Evolutionary conservation across 2,329 filamentous ascomycete species (phyloP).

Genomic region (Trichoderma sp.): DNA sequence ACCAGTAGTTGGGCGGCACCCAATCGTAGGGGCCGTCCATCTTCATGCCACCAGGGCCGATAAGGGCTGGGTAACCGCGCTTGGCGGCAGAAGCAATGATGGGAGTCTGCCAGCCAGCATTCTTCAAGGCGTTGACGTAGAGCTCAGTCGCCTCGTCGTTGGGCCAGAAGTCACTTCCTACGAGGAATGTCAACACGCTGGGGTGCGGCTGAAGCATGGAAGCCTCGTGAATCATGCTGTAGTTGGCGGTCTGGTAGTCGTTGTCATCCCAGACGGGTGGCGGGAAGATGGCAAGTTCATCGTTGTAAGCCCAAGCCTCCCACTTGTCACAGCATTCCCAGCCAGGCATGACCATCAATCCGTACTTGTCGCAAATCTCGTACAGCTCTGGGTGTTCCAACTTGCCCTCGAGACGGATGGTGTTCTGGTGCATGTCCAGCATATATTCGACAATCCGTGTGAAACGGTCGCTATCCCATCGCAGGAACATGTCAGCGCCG

Average conservation of each 20-base stretch:
- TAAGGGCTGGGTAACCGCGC: conserved; percentile 48
- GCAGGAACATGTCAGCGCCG: conserved; percentile 58
- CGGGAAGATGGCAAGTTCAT: conserved; percentile 43
- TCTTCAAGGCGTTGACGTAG: conserved; percentile 50
- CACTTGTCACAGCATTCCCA: conserved; percentile 70
- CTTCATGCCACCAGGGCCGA: conserved; percentile 60
- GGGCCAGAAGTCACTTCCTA: conserved; percentile 64
- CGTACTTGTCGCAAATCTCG: conserved; percentile 55
- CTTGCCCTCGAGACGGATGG: conserved; percentile 61
- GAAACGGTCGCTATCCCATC: conserved; percentile 51
- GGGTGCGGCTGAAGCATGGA: conserved; percentile 59
- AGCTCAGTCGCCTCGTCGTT: conserved; percentile 53
- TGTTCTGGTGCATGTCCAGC: conserved; percentile 61
- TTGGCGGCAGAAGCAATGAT: conserved; percentile 57
- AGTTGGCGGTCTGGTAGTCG: conserved; percentile 55
- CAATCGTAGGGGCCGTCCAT: conserved; percentile 67
- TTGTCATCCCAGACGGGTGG: conserved; percentile 44
- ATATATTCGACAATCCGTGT: conserved; percentile 49
- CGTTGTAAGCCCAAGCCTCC: conserved; percentile 62
- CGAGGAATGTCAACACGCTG: conserved; percentile 54
- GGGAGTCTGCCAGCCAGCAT: conserved; percentile 54
- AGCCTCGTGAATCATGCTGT: conserved; percentile 58
- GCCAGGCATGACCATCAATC: conserved; percentile 59
- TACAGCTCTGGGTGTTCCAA: conserved; percentile 62
- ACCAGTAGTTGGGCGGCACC: conserved; percentile 65